Conservation (phyloP, 2,329 filamentous ascomycete species). For the Arthroderma sp. region DNA sequence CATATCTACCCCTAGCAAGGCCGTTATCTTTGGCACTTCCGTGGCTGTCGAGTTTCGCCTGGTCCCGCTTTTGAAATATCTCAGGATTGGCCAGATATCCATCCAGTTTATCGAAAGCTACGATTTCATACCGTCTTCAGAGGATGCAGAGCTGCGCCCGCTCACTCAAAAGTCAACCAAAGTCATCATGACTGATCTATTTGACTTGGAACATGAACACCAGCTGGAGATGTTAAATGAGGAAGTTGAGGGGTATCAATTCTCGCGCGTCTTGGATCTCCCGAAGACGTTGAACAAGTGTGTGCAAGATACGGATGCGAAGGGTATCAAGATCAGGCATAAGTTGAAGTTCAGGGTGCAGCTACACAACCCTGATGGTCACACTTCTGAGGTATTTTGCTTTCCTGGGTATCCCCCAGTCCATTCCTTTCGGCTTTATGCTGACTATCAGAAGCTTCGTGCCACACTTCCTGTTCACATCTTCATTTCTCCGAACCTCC, state of each 20-base stretch:
- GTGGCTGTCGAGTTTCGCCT: conserved; percentile 77
- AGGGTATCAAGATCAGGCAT: conserved; percentile 83
- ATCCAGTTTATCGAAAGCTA: conserved; percentile 69
- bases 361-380: conserved; percentile 86
- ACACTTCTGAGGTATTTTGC: conserved; percentile 66
- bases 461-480: conserved; percentile 83
- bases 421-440: neutral
- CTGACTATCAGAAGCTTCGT: conserved; percentile 46
- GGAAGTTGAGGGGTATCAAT: conserved; percentile 48
- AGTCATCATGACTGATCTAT: conserved; percentile 54
- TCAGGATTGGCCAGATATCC: conserved; percentile 70
- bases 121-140: conserved; percentile 45
- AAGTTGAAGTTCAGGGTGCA: conserved; percentile 86
- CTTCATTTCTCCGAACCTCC: conserved; percentile 89
- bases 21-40: conserved; percentile 80
- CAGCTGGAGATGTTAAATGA: conserved; percentile 42
- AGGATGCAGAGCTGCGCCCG: conserved; percentile 28
- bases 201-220: conserved; percentile 54
- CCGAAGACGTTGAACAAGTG: conserved; percentile 73
- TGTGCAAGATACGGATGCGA: conserved; percentile 76
- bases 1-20: conserved; percentile 84
- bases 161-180: conserved; percentile 49
- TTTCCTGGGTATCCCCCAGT: neutral
- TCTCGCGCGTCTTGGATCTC: conserved; percentile 49
- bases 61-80: conserved; percentile 74